A percentile compares a stretch with the other conserved stretches of the same genome.
phyloP scores from a whole-genome alignment of 148 eudicot species.

The Tetragonia tetragonoides region DNA sequence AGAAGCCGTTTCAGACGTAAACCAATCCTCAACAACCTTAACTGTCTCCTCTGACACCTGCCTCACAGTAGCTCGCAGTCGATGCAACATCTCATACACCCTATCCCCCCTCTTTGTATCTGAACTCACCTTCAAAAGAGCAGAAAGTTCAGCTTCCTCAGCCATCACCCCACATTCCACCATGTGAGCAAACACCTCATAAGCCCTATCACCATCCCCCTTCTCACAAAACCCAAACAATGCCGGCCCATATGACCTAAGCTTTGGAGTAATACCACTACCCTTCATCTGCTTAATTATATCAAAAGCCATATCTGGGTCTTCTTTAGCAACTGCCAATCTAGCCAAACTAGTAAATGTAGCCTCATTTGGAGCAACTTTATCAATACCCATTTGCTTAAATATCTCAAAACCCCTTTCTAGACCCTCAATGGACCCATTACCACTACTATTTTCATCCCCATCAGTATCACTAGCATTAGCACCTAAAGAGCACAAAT shows the following conservation, averaged over 20 bases:
- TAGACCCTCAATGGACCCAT: constrained; percentile 30
- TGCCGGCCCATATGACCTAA: constrained; percentile 90
- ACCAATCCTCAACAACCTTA: constrained; percentile 67
- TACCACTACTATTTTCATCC: neutral
- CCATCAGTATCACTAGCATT: neutral
- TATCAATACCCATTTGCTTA: constrained; percentile 56
- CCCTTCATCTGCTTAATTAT: constrained; percentile 65
- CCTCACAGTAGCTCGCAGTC: constrained; percentile 63
- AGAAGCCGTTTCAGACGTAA: constrained; percentile 45
- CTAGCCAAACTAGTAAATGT: constrained; percentile 89
- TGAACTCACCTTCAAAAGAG: constrained; percentile 67
- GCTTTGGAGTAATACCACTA: constrained; percentile 50
- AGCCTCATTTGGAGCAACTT: constrained; percentile 79
- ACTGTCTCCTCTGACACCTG: constrained; percentile 80
- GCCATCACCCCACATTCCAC: constrained; percentile 60
- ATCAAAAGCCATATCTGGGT: constrained; percentile 83
- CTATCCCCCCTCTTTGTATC: constrained; percentile 46
- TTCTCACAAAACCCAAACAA: constrained; percentile 72
- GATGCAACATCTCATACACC: constrained; percentile 83
- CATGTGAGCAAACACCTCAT: constrained; percentile 76
- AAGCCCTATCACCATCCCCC: constrained; percentile 64
- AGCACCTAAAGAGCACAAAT: constrained; percentile 51
- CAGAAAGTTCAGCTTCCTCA: constrained; percentile 70
- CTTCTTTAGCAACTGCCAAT: constrained; percentile 67
- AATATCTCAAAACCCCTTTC: constrained; percentile 79